These are phyloP conservation scores for Coleophoma eucalyptorum DNA, from an alignment of 2,329 filamentous ascomycete genomes.

Conservation along the genomic window DNA sequence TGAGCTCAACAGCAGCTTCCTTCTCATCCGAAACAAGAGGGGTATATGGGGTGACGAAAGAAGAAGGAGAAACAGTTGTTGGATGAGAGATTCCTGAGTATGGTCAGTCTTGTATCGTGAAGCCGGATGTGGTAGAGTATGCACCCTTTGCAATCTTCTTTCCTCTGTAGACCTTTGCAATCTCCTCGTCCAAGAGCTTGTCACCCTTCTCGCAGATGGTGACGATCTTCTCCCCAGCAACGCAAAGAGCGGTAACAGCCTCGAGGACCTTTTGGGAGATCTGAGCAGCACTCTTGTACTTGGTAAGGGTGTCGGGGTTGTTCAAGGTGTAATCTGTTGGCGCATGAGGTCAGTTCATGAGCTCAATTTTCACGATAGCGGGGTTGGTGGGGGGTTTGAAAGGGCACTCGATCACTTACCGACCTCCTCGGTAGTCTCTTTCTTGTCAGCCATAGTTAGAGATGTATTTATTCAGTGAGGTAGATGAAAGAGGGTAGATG, in stretches of 20 bases:
- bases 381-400: conserved; percentile 15
- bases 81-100: conserved; percentile 81
- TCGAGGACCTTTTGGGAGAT: conserved; percentile 96
- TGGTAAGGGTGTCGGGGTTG: conserved; percentile 93
- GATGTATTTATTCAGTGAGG: conserved; percentile 2
- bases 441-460: conserved; percentile 35
- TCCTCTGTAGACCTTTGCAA: conserved; percentile 94
- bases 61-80: conserved; percentile 89
- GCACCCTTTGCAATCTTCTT: conserved; percentile 93
- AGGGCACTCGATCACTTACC: conserved; percentile 31
- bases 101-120: conserved; percentile 17
- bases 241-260: conserved; percentile 69
- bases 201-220: conserved; percentile 95
- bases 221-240: conserved; percentile 87
- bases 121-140: not conserved
- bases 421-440: conserved; percentile 34
- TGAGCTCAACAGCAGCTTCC: conserved; percentile 76
- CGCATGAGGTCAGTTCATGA: conserved; percentile 8
- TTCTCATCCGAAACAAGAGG: conserved; percentile 81
- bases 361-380: conserved; percentile 18
- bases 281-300: conserved; percentile 95
- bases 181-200: conserved; percentile 89
- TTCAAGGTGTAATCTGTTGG: conserved; percentile 77
- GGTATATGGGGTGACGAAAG: conserved; percentile 95
- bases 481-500: not conserved